Conservation (phyloP, 139 green algal genomes). For the Chlamydomonas asymmetrica region DNA sequence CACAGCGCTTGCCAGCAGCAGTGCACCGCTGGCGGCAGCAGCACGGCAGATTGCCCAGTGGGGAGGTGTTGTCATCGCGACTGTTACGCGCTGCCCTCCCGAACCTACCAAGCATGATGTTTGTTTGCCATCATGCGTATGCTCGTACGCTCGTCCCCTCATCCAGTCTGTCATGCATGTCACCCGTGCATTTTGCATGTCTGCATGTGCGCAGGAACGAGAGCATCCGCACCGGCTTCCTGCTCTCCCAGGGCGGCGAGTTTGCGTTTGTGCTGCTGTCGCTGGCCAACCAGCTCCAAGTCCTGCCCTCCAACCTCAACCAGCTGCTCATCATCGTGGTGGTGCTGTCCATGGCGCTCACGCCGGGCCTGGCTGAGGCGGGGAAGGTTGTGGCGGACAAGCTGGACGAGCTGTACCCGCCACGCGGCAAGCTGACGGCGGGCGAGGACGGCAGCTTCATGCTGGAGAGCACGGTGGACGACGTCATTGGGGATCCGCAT, state of each 20-base stretch:
- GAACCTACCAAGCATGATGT: too few species aligned
- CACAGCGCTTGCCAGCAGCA: too few species aligned
- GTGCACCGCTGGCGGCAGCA: too few species aligned
- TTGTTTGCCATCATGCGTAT: too few species aligned
- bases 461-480: too few species aligned
- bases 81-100: too few species aligned
- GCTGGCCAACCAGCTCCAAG: conserved; percentile 73
- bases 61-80: too few species aligned
- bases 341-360: conserved; percentile 94
- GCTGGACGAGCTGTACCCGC: conserved; percentile 31
- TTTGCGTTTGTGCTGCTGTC: conserved; percentile 97
- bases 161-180: too few species aligned
- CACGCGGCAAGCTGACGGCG: background rate
- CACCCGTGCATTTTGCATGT: too few species aligned
- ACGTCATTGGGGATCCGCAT: too few species aligned
- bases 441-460: background rate
- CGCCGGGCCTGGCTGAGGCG: conserved; percentile 75
- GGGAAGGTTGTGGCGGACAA: conserved; percentile 52
- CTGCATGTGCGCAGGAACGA: conserved; percentile 55
- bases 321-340: conserved; percentile 94
- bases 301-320: conserved; percentile 81
- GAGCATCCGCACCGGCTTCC: conserved; percentile 81
- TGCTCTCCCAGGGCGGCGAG: conserved; percentile 93
- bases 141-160: too few species aligned
- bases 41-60: too few species aligned